phyloP scores from a whole-genome alignment of 2,329 filamentous ascomycete species.

The Metarhizium robertsii region DNA sequence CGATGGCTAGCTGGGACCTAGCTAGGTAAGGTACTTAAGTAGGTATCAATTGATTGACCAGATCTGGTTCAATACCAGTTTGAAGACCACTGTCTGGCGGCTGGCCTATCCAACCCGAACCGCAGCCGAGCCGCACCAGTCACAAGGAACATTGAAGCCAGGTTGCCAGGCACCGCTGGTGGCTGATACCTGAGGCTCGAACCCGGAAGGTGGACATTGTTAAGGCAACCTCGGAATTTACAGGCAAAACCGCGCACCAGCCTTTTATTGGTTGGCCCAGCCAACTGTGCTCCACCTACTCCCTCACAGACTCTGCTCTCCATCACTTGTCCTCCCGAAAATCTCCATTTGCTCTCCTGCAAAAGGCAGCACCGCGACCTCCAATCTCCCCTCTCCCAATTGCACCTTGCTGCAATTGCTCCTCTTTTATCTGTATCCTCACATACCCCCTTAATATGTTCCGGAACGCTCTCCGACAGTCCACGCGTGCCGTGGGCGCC shows the following conservation, averaged over 20 bases:
- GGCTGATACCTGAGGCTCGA: conserved; percentile 9
- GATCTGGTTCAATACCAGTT: too few relatives aligned
- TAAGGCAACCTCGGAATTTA: conserved; percentile 28
- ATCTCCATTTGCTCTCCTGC: conserved; percentile 35
- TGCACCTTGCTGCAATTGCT: conserved; percentile 55
- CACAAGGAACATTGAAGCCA: not conserved
- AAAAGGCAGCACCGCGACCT: conserved; percentile 38
- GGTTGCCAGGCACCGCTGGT: not conserved
- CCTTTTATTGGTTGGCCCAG: conserved; percentile 23
- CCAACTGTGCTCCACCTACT: conserved; percentile 27
- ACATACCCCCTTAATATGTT: conserved; percentile 66
- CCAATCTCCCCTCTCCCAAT: conserved; percentile 55
- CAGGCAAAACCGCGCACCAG: conserved; percentile 28
- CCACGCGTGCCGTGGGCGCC: conserved; percentile 87
- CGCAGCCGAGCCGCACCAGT: too few relatives aligned
- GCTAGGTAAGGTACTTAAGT: too few relatives aligned
- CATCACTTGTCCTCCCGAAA: conserved; percentile 31
- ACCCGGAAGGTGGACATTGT: conserved; percentile 23
- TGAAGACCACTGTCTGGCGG: too few relatives aligned
- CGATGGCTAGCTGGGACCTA: too few relatives aligned
- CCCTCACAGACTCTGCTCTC: conserved; percentile 34
- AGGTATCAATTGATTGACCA: too few relatives aligned
- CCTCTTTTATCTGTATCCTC: conserved; percentile 40
- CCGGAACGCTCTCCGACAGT: conserved; percentile 96
- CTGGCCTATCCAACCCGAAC: too few relatives aligned